Percentiles rank a stretch among this genome's conserved stretches.
These are phyloP conservation scores for Jamesozyma rosinii DNA, from an alignment of 805 yeast species.

Conservation along the genomic window DNA sequence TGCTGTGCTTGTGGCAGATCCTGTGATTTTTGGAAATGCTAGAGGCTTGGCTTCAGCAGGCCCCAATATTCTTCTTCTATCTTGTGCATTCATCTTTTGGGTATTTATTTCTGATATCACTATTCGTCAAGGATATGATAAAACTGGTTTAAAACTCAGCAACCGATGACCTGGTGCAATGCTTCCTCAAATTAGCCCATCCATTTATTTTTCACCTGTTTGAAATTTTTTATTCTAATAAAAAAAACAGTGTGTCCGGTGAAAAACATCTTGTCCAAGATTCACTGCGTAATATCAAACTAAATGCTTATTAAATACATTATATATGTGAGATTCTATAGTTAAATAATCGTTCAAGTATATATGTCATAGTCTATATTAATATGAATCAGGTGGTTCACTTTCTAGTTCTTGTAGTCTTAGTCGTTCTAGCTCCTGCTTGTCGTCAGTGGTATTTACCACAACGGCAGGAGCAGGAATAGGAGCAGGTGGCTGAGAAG, in stretches of 20 bases:
- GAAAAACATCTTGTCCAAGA: too few relatives aligned
- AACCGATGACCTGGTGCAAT: background rate
- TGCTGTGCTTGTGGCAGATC: conserved; percentile 7
- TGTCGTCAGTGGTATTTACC: conserved; percentile 23
- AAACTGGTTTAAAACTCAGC: too few relatives aligned
- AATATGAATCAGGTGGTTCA: conserved; percentile 31
- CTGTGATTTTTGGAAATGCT: conserved; percentile 21
- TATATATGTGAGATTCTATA: too few relatives aligned
- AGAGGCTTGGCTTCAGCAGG: conserved; percentile 59
- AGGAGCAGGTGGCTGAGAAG: background rate
- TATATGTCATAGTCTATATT: too few relatives aligned
- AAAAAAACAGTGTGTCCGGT: too few relatives aligned
- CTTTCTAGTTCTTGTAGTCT: conserved; percentile 34
- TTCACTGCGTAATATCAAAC: too few relatives aligned
- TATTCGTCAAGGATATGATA: background rate
- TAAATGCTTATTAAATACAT: too few relatives aligned
- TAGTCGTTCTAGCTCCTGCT: conserved; percentile 34
- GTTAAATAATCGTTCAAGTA: too few relatives aligned
- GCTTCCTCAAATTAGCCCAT: background rate
- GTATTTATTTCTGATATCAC: background rate
- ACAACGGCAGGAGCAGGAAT: background rate
- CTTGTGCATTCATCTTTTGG: conserved; percentile 32
- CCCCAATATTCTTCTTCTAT: conserved; percentile 80
- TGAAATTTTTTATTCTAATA: too few relatives aligned
- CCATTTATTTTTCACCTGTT: too few relatives aligned